Evolutionary conservation across 2,329 filamentous ascomycete genomes (phyloP).

Genomic region (Pestalotiopsis sp.): DNA sequence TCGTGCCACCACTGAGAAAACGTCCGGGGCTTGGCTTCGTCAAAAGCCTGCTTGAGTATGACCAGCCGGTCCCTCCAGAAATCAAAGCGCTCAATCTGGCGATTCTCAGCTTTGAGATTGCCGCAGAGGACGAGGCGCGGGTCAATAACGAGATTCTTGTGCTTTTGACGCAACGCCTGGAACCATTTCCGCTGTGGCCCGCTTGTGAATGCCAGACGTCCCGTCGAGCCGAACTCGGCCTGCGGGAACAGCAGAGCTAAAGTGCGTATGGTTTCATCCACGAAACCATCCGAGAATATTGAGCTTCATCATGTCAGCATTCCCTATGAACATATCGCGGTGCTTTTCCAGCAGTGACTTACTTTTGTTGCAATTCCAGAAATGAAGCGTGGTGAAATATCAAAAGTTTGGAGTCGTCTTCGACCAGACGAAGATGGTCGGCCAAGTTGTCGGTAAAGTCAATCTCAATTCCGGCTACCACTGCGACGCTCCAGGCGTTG

Average conservation of each 20-base stretch:
- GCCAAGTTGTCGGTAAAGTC: constrained; percentile 42
- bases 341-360: constrained; percentile 15
- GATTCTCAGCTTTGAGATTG: neutral
- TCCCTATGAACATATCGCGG: no score
- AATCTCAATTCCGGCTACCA: constrained; percentile 39
- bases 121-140: neutral
- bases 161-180: neutral
- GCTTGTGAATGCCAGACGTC: neutral
- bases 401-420: constrained; percentile 39
- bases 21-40: neutral
- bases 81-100: neutral
- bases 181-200: neutral
- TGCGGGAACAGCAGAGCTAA: neutral
- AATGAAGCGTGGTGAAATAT: constrained; percentile 46
- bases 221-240: neutral
- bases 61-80: constrained; percentile 6
- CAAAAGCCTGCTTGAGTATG: neutral
- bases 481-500: constrained; percentile 23
- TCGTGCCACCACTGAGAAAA: neutral
- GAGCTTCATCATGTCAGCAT: neutral
- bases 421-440: constrained; percentile 41
- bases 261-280: neutral
- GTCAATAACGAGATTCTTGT: neutral
- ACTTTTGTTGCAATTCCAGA: constrained; percentile 27
- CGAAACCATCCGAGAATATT: neutral